Percentiles rank a stretch among this genome's conserved stretches.
Evolutionary conservation across 31 red algal species (phyloP).

Genomic region (Pterothamnion heteromorphum): DNA sequence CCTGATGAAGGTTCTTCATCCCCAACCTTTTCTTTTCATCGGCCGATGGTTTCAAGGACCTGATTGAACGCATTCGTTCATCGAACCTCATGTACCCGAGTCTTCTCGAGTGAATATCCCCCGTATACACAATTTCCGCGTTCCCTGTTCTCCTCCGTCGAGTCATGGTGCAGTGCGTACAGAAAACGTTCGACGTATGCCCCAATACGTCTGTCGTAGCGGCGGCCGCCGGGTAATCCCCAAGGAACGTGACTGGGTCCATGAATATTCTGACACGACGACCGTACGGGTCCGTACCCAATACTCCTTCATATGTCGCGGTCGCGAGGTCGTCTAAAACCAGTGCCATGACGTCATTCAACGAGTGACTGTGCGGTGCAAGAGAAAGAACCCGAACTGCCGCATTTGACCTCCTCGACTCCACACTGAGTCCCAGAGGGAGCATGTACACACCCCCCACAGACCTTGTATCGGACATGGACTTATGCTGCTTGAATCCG

Average conservation of each 20-base stretch:
- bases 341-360: not conserved
- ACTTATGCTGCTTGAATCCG: conserved; percentile 43
- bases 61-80: no score
- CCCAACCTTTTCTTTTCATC: no score
- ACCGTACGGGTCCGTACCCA: not conserved
- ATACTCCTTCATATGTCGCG: not conserved
- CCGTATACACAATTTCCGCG: no score
- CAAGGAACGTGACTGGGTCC: not conserved
- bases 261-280: not conserved
- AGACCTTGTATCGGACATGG: not conserved
- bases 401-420: not conserved
- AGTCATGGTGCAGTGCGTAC: no score
- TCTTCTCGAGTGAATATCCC: no score
- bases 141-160: no score
- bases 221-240: not conserved
- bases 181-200: no score
- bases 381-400: not conserved
- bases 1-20: no score
- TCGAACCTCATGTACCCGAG: no score
- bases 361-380: not conserved
- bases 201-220: not conserved
- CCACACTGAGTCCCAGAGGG: not conserved
- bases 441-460: conserved; percentile 6
- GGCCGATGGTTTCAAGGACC: no score
- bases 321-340: not conserved